Evolutionary conservation across 305 asterid species (phyloP).

Genomic region (Withania somnifera): DNA sequence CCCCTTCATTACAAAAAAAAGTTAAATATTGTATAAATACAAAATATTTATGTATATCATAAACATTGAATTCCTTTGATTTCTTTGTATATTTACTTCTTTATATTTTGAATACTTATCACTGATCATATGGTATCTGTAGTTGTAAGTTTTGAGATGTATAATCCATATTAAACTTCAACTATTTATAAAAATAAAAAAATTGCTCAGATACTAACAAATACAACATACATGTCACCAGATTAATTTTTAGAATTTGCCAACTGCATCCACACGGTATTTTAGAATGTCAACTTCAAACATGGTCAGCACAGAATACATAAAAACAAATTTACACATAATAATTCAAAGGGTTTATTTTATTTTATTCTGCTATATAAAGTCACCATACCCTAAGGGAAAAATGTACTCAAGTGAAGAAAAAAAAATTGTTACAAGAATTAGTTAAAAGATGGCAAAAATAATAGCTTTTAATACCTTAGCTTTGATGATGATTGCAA

Average conservation of each 20-base stretch:
- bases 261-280: background rate
- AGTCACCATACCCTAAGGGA: background rate
- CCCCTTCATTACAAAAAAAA: too few species aligned
- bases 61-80: too few species aligned
- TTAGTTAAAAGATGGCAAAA: conserved; percentile 11
- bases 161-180: background rate
- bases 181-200: background rate
- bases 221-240: background rate
- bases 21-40: too few species aligned
- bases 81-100: too few species aligned
- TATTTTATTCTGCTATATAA: conserved; percentile 2
- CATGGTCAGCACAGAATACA: background rate
- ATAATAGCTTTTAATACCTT: background rate
- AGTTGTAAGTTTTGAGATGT: too few species aligned
- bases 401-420: background rate
- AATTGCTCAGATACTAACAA: background rate
- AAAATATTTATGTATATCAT: too few species aligned
- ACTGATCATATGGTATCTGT: too few species aligned
- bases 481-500: background rate
- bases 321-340: background rate
- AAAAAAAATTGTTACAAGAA: background rate
- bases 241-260: background rate
- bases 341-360: background rate
- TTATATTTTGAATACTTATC: too few species aligned
- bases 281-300: background rate